Base-by-base conservation (phyloP, 164 flowering plant species). In the Houttuynia cordata region DNA sequence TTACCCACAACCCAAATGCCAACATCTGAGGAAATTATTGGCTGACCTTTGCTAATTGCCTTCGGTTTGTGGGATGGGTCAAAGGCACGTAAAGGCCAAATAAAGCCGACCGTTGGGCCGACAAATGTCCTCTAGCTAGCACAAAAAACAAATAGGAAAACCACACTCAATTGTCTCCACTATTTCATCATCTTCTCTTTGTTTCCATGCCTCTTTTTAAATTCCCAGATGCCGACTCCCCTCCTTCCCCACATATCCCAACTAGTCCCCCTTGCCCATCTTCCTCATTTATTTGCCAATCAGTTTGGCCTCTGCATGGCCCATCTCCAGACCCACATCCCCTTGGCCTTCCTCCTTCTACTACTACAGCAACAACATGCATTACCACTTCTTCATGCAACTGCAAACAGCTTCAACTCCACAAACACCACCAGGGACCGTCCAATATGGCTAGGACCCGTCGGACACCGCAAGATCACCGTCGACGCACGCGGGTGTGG, bases 371-470 rank as follows among this genome's bases (percentile, higher is more conserved):
- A 41, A 0, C 45, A 41, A 41, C 45, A 45, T 12, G 49, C 12
- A 12, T n/a, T n/a, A n/a, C 13, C 49, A 45, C 49, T 45, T 42
- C 49, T 8, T 45, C 49, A 45, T 45, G 49, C 49, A 45, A 3
- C 14, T 12, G 17, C 3, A 10, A 12, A 10, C 21, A 21, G 54
- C 37, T 24, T 20, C 42, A 62, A 30, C 37, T 34, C 64, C n/a
- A n/a, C n/a, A 51, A 62, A n/a, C 30, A n/a, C 64, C 37, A 67
- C 66, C 17, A 64, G 25, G 54, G 69, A 63, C 24, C 57, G 60
- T 62, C 76, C 68, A 68, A 71, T 68, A 14, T 84, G 96, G 93
- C 70, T 79, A 8, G 82, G 84, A 42, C 93, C 96, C 22, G 42
- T 68, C 42, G 91, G 87, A 51, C 63, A 67, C 77, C 91, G 77